Percentiles rank a stretch among this genome's conserved stretches.
phyloP scores from a whole-genome alignment of 2,329 filamentous ascomycete species.

The Epichloe gansuensis region DNA sequence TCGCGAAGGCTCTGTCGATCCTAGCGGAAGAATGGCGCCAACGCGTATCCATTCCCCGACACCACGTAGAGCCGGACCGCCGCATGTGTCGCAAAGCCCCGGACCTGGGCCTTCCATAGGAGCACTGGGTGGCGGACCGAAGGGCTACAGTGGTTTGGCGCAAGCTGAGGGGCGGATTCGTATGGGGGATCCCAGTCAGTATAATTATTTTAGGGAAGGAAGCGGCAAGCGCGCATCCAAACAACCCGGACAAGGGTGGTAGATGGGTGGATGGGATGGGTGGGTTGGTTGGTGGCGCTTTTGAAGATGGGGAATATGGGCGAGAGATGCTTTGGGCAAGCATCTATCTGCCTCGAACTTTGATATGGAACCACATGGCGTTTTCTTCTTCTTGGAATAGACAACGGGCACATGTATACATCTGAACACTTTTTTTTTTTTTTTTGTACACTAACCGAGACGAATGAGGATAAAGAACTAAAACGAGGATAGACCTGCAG shows the following conservation, averaged over 20 bases:
- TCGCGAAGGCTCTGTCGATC: slow-evolving; percentile 14
- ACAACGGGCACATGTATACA: neutral
- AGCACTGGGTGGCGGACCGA: slow-evolving; percentile 44
- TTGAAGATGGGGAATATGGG: neutral
- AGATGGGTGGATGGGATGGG: slow-evolving; percentile 2
- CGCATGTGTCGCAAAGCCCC: neutral
- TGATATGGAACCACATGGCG: neutral
- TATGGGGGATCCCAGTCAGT: slow-evolving; percentile 34
- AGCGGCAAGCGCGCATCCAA: slow-evolving; percentile 11
- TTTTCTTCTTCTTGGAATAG: slow-evolving; percentile 10
- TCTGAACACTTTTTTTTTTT: neutral
- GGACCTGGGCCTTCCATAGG: slow-evolving; percentile 32
- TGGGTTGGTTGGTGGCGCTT: too few species aligned
- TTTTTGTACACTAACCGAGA: neutral
- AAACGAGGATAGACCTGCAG: neutral
- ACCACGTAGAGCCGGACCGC: slow-evolving; percentile 1
- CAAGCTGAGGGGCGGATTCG: slow-evolving; percentile 34
- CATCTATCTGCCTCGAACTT: neutral
- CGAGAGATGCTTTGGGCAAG: neutral
- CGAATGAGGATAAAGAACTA: neutral
- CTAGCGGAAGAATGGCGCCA: slow-evolving; percentile 13
- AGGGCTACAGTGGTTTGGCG: slow-evolving; percentile 47
- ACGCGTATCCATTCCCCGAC: slow-evolving; percentile 9
- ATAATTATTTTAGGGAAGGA: slow-evolving; percentile 44
- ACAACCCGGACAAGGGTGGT: slow-evolving; percentile 29